Evolutionary conservation across 805 yeast genomes (phyloP), one percentile per base, ranked within the genome.

Genomic region (Kazachstania viticola): DNA sequence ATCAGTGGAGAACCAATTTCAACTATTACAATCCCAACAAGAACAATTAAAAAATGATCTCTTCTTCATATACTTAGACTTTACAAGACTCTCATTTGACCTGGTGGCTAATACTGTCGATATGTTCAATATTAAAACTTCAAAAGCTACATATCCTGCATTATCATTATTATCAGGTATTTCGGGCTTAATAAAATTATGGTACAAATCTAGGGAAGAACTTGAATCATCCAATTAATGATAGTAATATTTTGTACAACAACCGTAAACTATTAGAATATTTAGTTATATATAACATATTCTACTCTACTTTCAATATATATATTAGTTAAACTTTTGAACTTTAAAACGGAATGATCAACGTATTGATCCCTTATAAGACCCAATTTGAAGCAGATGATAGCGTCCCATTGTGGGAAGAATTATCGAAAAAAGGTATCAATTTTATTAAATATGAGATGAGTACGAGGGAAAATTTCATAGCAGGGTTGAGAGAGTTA

Each of bases 101-200:
- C 58, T 69, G 27, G 42, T 58, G 6, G 71, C 66, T 34, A 72
- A 68, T 44, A 45, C 69, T 1, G 58, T 67, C 3, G 67, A 60
- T 33, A 60, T 69, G 14, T 66, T 67, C 35, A 45, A 58, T 17
- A 34, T 64, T 34, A 37, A 43, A 7, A 19, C 30, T 27, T 58
- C 58, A 17, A 49, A 36, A 21, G 55, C 51, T 14, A 48, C 57
- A 2, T 49, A 51, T 30, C 49, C 50, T 2, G 32, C 45, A 4
- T 30, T 54, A 17, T 49, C 58, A 3, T 37, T 53, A 14, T 31
- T 42, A 11, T 50, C 56, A 9, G 59, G 55, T 32, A 22, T 43
- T 7, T 31, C 42, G 12, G 57, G 56, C 1, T 40, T 53, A 15
- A 36, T 37, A 27, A 52, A 50, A 32, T 35, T 50, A 8, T 54